Conservation (phyloP, 805 yeast genomes). For the Candida xiaguanensis region DNA sequence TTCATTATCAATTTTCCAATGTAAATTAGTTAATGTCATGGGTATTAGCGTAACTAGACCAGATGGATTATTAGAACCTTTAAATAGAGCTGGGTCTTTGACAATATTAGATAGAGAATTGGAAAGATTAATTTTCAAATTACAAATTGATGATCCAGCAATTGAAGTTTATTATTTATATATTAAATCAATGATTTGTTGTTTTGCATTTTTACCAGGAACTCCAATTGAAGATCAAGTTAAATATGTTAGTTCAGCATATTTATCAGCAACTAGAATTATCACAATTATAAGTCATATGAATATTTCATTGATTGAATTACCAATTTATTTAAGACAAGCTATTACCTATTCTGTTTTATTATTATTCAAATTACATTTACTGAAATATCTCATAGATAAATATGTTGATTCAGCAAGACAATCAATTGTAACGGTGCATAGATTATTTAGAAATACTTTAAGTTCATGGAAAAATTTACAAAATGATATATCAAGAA, state of each 20-base stretch:
- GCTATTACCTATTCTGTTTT: constrained; percentile 80
- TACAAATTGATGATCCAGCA: constrained; percentile 58
- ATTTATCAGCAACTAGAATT: constrained; percentile 74
- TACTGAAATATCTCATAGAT: constrained; percentile 69
- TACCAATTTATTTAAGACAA: constrained; percentile 84
- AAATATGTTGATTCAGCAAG: constrained; percentile 83
- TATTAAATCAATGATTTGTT: constrained; percentile 75
- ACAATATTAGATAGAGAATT: constrained; percentile 77
- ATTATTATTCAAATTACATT: constrained; percentile 73
- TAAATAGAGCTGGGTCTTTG: constrained; percentile 75
- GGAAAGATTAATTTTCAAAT: constrained; percentile 61
- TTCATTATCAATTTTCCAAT: constrained; percentile 74
- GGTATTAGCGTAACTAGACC: constrained; percentile 82
- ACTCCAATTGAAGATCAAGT: constrained; percentile 86
- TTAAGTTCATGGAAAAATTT: constrained; percentile 88
- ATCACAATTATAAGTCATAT: constrained; percentile 74
- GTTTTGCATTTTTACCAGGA: constrained; percentile 88
- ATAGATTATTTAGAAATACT: constrained; percentile 81
- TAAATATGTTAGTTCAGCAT: constrained; percentile 77
- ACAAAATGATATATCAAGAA: constrained; percentile 84
- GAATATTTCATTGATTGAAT: constrained; percentile 66
- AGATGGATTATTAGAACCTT: constrained; percentile 84
- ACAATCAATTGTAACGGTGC: constrained; percentile 91
- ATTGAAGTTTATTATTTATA: constrained; percentile 78
- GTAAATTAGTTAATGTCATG: constrained; percentile 79